A percentile compares a stretch with the other conserved stretches of the same genome.
phyloP scores from a whole-genome alignment of 106 monocot species.

The Acorus calamus region DNA sequence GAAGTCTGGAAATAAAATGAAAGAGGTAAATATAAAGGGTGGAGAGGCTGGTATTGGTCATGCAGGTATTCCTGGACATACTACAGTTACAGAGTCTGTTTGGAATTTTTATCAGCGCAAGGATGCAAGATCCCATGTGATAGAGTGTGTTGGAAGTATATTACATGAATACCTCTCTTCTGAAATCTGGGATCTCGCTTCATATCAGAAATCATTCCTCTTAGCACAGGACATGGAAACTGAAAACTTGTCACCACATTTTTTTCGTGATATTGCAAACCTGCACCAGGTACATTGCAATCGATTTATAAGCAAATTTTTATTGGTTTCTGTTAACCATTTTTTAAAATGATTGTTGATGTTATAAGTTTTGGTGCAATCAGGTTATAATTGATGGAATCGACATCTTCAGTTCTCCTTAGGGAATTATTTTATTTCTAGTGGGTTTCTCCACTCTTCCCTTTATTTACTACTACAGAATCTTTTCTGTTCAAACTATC shows the following conservation, averaged over 20 bases:
- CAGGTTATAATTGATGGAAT: slow-evolving; percentile 95
- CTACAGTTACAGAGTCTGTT: background rate
- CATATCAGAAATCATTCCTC: slow-evolving; percentile 31
- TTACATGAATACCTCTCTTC: slow-evolving; percentile 74
- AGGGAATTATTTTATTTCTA: slow-evolving; percentile 44
- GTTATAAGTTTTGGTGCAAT: background rate
- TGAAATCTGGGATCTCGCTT: slow-evolving; percentile 87
- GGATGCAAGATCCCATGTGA: slow-evolving; percentile 33
- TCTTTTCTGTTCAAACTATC: slow-evolving; percentile 64
- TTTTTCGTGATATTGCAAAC: slow-evolving; percentile 65
- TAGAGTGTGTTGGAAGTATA: slow-evolving; percentile 69
- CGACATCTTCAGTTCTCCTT: slow-evolving; percentile 63
- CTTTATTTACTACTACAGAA: slow-evolving; percentile 75
- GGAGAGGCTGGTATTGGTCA: background rate
- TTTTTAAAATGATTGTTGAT: too few species aligned
- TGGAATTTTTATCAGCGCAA: slow-evolving; percentile 40
- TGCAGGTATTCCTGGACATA: background rate
- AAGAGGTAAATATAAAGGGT: slow-evolving; percentile 6
- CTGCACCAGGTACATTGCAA: slow-evolving; percentile 60
- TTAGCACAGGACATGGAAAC: slow-evolving; percentile 16
- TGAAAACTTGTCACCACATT: slow-evolving; percentile 41
- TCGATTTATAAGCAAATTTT: slow-evolving; percentile 2
- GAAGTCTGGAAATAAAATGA: slow-evolving; percentile 5
- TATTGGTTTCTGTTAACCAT: background rate
- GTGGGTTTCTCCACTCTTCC: slow-evolving; percentile 92